These are phyloP conservation scores for Candida qinlingensis DNA, from an alignment of 805 yeast genomes.

Conservation along the genomic window DNA sequence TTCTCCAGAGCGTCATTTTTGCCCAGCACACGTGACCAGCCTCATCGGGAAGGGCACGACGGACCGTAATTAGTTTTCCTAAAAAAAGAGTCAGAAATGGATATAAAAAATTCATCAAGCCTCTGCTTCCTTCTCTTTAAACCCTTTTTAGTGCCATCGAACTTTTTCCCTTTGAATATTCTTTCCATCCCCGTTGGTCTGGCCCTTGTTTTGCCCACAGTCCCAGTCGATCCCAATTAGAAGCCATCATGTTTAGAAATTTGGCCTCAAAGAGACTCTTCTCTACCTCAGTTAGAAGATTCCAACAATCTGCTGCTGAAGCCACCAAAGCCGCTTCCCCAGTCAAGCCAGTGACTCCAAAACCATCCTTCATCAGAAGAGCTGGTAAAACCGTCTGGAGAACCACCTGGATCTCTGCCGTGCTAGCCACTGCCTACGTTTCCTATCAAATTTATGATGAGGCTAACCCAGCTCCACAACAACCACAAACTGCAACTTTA, in stretches of 20 bases:
- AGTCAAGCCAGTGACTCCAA: neutral
- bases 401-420: slow-evolving; percentile 42
- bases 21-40: too few relatives aligned
- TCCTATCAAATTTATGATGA: slow-evolving; percentile 63
- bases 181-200: too few relatives aligned
- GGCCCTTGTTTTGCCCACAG: too few relatives aligned
- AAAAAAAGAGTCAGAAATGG: too few relatives aligned
- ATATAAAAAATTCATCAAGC: too few relatives aligned
- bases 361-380: slow-evolving; percentile 22
- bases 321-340: slow-evolving; percentile 8
- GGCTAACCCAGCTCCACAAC: slow-evolving; percentile 53
- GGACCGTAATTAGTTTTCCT: too few relatives aligned
- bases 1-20: too few relatives aligned
- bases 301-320: slow-evolving; percentile 4
- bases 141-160: too few relatives aligned
- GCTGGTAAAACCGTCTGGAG: slow-evolving; percentile 34
- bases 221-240: too few relatives aligned
- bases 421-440: slow-evolving; percentile 50
- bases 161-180: too few relatives aligned
- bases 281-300: slow-evolving; percentile 7
- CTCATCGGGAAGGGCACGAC: too few relatives aligned
- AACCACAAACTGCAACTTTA: slow-evolving; percentile 52
- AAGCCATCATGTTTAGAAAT: slow-evolving; percentile 6
- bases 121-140: too few relatives aligned
- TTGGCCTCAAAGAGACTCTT: slow-evolving; percentile 7